Base-by-base conservation (phyloP, 176 grass and related monocot genomes). In the Oryza coarctata region DNA sequence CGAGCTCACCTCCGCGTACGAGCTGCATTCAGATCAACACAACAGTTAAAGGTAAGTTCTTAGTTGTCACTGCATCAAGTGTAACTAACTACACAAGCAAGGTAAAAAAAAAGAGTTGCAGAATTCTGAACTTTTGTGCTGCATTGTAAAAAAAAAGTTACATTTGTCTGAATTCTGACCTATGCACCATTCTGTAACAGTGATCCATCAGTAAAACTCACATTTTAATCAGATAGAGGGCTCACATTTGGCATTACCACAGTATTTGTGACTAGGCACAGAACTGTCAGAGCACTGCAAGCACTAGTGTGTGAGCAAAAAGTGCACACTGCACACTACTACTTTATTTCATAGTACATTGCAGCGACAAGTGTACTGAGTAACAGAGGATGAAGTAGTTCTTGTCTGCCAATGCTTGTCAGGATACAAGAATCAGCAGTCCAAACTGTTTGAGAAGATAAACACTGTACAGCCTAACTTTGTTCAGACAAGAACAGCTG, bases 1-100 rank as follows among this genome's bases (percentile, higher is more conserved):
- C 63, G 91, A 91, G 77, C 81, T 90, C 85, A 99, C 82, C 63
- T 95, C 93, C 8, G 90, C 86, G 28, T 95, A 98, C 28, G 84
- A 83, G 84, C 96, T 98, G 87, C 68, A 45, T 45, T 41, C 71
- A 74, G 41, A 83, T 67, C 14, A 97, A 44, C 75, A 68, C 39
- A 45, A 44, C 58, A 31, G 63, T 70, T 9, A 58, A 49, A 66
- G 27, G 36, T 67, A 78, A 63, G 33, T 32, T 90, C 22, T 62
- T 58, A 50, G 27, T 32, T 40, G 28, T 62, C 63, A 55, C n/a
- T 78, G 31, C 55, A 25, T 36, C 20, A 36, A 84, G 26, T 26
- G 49, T 32, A 65, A 80, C 71, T 32, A 65, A 80, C 71, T 2
- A 38, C 60, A 17, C 38, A 33, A 72, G 35, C 33, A 52, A 17